Conservation (phyloP, 768 basidiomycete genomes). For the Rickenella mellea region DNA sequence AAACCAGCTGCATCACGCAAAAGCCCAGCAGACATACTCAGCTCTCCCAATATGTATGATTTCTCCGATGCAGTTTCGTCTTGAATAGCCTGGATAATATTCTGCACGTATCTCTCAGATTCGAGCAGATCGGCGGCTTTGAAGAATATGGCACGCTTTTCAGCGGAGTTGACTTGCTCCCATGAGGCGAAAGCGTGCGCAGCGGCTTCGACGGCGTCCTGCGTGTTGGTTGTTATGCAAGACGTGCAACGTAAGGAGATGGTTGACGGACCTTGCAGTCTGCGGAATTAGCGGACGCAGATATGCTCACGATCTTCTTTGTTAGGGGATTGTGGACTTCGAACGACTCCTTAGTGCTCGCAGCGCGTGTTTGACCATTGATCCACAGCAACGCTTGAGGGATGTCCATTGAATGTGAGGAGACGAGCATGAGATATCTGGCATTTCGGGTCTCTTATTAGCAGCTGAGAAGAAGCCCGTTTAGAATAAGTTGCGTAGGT, state of each 20-base stretch:
- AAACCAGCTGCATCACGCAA: conserved; percentile 26
- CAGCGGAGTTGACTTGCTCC: conserved; percentile 27
- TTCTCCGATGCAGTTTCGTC: conserved; percentile 31
- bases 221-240: conserved; percentile 27
- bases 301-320: conserved; percentile 30
- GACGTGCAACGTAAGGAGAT: background rate
- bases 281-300: conserved; percentile 31
- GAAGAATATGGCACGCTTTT: conserved; percentile 33
- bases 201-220: conserved; percentile 35
- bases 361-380: conserved; percentile 25
- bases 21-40: conserved; percentile 11
- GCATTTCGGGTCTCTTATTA: no score
- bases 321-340: conserved; percentile 36
- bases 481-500: no score
- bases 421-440: no score
- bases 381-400: no score
- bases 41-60: conserved; percentile 16
- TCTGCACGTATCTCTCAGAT: conserved; percentile 30
- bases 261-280: conserved; percentile 11
- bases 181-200: conserved; percentile 36
- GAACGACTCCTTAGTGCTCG: conserved; percentile 30
- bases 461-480: no score
- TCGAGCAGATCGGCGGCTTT: conserved; percentile 38
- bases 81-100: conserved; percentile 20
- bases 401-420: no score